phyloP scores from a whole-genome alignment of 305 asterid species.

The Fraxinus sp. region DNA sequence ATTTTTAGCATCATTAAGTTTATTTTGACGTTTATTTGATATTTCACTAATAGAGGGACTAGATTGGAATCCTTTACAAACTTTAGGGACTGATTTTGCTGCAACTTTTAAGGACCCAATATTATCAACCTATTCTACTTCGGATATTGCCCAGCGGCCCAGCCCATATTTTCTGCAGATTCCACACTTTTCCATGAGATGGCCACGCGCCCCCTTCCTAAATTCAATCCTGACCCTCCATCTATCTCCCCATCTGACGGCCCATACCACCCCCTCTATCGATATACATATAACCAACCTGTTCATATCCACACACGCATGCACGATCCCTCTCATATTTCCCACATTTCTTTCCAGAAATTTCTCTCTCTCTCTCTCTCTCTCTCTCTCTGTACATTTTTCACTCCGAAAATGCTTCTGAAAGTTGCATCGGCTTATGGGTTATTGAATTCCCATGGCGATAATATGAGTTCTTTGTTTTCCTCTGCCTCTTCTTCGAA shows the following conservation, averaged over 20 bases:
- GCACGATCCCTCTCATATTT: not conserved
- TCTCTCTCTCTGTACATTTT: too few species aligned
- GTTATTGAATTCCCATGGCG: slow-evolving; percentile 22
- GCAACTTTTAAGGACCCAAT: not conserved
- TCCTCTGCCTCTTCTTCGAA: slow-evolving; percentile 8
- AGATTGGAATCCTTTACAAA: not conserved
- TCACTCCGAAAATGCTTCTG: slow-evolving; percentile 31
- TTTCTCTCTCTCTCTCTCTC: not conserved
- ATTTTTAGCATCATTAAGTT: not conserved
- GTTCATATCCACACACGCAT: not conserved
- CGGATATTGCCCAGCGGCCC: too few species aligned
- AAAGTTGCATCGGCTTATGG: slow-evolving; percentile 34
- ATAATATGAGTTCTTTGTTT: slow-evolving; percentile 22
- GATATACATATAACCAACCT: not conserved
- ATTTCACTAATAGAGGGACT: not conserved
- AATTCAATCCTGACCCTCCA: slow-evolving; percentile 30
- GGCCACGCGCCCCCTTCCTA: slow-evolving; percentile 35
- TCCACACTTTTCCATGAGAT: slow-evolving; percentile 31
- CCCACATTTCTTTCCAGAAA: not conserved
- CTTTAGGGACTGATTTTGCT: not conserved
- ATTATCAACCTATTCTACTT: not conserved
- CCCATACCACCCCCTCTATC: not conserved
- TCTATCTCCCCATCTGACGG: slow-evolving; percentile 27
- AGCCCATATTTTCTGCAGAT: not conserved
- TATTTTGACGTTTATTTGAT: not conserved